Percentiles rank a stretch among this genome's conserved stretches.
Evolutionary conservation across 2,329 filamentous ascomycete genomes (phyloP).

Genomic region (Colletotrichum agaves): DNA sequence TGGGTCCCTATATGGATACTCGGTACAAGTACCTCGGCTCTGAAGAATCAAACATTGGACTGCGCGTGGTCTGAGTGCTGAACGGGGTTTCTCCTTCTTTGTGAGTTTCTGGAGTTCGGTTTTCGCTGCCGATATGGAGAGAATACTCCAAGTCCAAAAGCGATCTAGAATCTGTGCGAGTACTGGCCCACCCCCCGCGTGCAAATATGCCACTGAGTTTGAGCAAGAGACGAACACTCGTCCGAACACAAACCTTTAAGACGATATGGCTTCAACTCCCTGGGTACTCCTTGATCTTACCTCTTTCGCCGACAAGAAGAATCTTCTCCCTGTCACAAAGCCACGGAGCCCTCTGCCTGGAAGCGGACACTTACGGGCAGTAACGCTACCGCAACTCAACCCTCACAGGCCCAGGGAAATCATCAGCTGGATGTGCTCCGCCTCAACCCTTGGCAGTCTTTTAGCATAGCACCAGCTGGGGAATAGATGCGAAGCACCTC

Average conservation of each 20-base stretch:
- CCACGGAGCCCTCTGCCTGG: too few species aligned
- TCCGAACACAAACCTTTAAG: too few species aligned
- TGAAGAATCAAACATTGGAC: too few species aligned
- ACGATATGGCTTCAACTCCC: too few species aligned
- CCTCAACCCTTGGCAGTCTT: constrained; percentile 11
- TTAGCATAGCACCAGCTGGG: constrained; percentile 54
- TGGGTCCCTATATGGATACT: too few species aligned
- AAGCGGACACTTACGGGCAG: too few species aligned
- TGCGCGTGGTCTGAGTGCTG: too few species aligned
- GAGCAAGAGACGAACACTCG: too few species aligned
- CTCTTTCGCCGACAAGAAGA: too few species aligned
- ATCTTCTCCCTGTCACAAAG: too few species aligned
- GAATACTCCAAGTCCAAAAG: not conserved
- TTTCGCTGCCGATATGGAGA: not conserved
- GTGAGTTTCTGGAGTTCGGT: not conserved
- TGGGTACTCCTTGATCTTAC: too few species aligned
- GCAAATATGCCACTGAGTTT: not conserved
- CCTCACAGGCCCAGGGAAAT: constrained; percentile 18
- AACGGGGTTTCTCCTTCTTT: not conserved
- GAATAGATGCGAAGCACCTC: constrained; percentile 65
- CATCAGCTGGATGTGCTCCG: constrained; percentile 20
- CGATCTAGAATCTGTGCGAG: not conserved
- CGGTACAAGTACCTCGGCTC: too few species aligned
- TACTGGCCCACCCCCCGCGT: constrained; percentile 1
- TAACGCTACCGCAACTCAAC: constrained; percentile 7